phyloP scores from a whole-genome alignment of 2,329 filamentous ascomycete genomes.

The Neurospora sp. region DNA sequence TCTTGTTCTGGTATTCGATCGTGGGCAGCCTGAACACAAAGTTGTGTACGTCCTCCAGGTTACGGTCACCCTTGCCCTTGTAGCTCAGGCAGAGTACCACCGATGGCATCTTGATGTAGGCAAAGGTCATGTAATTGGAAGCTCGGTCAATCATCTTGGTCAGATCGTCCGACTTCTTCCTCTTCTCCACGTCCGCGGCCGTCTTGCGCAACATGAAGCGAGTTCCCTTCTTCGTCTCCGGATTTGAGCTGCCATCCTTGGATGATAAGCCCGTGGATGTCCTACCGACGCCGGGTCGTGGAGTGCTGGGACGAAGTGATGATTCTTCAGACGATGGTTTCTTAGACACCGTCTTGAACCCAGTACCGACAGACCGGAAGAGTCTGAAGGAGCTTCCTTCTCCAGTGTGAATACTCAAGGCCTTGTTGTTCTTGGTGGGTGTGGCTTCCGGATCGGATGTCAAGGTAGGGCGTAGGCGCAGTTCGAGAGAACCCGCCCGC shows the following conservation, averaged over 20 bases:
- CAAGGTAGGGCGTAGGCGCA: constrained; percentile 74
- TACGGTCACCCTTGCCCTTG: constrained; percentile 91
- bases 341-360: constrained; percentile 34
- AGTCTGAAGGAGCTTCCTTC: constrained; percentile 43
- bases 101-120: constrained; percentile 88
- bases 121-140: constrained; percentile 94
- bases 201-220: constrained; percentile 47
- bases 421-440: constrained; percentile 34
- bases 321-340: constrained; percentile 42
- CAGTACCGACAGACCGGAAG: constrained; percentile 33
- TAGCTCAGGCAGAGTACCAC: constrained; percentile 94
- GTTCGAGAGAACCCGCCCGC: constrained; percentile 65
- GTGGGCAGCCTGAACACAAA: constrained; percentile 94
- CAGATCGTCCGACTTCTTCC: constrained; percentile 72
- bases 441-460: constrained; percentile 38
- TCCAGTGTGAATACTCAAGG: constrained; percentile 37
- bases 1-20: constrained; percentile 96
- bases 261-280: constrained; percentile 36
- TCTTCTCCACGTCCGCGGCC: constrained; percentile 31
- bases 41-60: constrained; percentile 92
- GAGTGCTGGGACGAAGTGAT: constrained; percentile 36
- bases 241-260: constrained; percentile 28
- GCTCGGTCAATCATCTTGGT: constrained; percentile 94
- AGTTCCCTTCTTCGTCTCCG: constrained; percentile 36
- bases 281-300: constrained; percentile 35